A percentile compares a stretch with the other conserved stretches of the same genome.
Conservation (phyloP, 2,329 filamentous ascomycete species). For the Didymella lethalis region DNA sequence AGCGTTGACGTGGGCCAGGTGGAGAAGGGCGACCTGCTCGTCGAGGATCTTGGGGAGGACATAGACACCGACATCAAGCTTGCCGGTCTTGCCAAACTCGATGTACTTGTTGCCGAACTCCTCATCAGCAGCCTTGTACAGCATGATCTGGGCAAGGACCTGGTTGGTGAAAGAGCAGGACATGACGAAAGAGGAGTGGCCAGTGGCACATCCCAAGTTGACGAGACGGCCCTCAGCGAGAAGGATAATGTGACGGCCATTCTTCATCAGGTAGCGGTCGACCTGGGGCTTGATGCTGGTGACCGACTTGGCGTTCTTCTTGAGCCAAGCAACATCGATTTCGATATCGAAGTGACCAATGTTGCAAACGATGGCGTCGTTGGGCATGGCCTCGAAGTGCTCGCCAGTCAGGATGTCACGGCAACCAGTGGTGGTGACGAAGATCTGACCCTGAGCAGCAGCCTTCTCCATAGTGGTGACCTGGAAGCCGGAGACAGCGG, state of each 20-base stretch:
- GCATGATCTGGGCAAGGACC: slow-evolving; percentile 98
- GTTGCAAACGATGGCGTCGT: slow-evolving; percentile 99
- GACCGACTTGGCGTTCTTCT: slow-evolving; percentile 90
- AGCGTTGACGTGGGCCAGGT: slow-evolving; percentile 91
- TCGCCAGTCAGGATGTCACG: slow-evolving; percentile 91
- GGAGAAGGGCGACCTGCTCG: slow-evolving; percentile 95
- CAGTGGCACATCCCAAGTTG: slow-evolving; percentile 98
- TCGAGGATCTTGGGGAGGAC: slow-evolving; percentile 98
- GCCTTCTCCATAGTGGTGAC: slow-evolving; percentile 99
- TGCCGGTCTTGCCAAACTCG: slow-evolving; percentile 91
- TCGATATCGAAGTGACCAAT: slow-evolving; percentile 99
- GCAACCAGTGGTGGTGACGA: slow-evolving; percentile 99
- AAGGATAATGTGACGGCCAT: slow-evolving; percentile 96
- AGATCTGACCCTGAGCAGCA: slow-evolving; percentile 88
- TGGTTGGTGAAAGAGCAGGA: slow-evolving; percentile 99
- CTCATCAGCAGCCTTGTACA: slow-evolving; percentile 91
- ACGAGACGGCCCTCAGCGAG: slow-evolving; percentile 98
- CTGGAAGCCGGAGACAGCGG: slow-evolving; percentile 95
- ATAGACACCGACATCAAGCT: slow-evolving; percentile 92
- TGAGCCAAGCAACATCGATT: slow-evolving; percentile 99
- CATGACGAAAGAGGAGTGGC: slow-evolving; percentile 99
- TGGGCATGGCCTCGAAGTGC: slow-evolving; percentile 95
- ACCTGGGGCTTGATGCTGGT: slow-evolving; percentile 99
- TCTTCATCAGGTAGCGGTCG: slow-evolving; percentile 95
- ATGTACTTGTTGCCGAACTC: slow-evolving; percentile 92